Evolutionary conservation across 352 stramenopile genomes (phyloP).

Genomic region (Pythium grandisporangium): DNA sequence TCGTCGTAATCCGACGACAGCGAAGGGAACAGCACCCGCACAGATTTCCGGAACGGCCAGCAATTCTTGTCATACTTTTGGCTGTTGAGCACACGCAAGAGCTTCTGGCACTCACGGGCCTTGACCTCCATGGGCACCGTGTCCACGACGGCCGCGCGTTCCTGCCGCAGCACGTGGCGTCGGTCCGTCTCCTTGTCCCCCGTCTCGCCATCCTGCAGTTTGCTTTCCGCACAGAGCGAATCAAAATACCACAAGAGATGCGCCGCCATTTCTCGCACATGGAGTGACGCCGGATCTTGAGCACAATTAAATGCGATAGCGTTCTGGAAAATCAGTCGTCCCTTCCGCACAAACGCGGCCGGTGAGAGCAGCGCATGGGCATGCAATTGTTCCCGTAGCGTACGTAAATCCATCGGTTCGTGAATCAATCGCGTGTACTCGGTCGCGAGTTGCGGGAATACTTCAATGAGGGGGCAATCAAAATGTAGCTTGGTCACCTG

Average conservation of each 20-base stretch:
- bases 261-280: constrained; percentile 74
- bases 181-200: constrained; percentile 11
- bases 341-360: constrained; percentile 60
- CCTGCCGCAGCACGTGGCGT: constrained; percentile 32
- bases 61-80: constrained; percentile 85
- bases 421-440: constrained; percentile 60
- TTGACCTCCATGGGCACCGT: constrained; percentile 64
- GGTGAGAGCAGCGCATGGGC: constrained; percentile 28
- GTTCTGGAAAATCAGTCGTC: constrained; percentile 72
- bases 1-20: constrained; percentile 74
- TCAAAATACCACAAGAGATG: constrained; percentile 83
- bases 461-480: constrained; percentile 56
- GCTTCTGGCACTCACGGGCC: constrained; percentile 70
- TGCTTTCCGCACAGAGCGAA: constrained; percentile 60
- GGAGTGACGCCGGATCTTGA: constrained; percentile 50
- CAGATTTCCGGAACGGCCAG: constrained; percentile 80
- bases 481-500: constrained; percentile 77
- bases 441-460: constrained; percentile 58
- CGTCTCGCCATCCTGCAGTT: constrained; percentile 17
- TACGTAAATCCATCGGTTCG: constrained; percentile 78
- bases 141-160: constrained; percentile 41
- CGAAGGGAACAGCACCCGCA: constrained; percentile 59
- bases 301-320: constrained; percentile 78
- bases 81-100: constrained; percentile 72
- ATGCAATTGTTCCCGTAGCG: constrained; percentile 55